A percentile compares a stretch with the other conserved stretches of the same genome.
Evolutionary conservation across 352 stramenopile genomes (phyloP).

Genomic region (Globisporangium emineosum): DNA sequence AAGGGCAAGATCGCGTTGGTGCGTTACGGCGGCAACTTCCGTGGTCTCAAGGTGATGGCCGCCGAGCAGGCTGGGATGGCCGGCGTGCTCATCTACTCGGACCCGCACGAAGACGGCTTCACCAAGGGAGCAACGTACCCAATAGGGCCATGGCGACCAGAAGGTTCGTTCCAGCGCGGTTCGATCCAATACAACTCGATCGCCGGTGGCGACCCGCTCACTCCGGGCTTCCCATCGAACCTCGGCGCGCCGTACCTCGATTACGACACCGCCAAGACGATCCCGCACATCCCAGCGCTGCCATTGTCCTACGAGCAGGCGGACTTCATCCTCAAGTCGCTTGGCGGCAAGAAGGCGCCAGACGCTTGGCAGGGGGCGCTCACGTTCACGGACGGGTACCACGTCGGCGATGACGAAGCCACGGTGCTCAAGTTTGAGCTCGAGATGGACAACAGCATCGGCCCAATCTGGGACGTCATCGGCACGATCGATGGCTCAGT

Average conservation of each 20-base stretch:
- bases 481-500: slow-evolving; percentile 65
- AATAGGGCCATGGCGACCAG: slow-evolving; percentile 72
- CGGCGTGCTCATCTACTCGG: slow-evolving; percentile 87
- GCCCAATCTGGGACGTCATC: slow-evolving; percentile 87
- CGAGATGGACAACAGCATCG: slow-evolving; percentile 72
- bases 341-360: slow-evolving; percentile 58
- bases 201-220: slow-evolving; percentile 66
- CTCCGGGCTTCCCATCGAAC: slow-evolving; percentile 42
- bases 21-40: slow-evolving; percentile 79
- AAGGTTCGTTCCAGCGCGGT: slow-evolving; percentile 81
- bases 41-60: slow-evolving; percentile 83
- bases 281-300: slow-evolving; percentile 65
- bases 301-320: slow-evolving; percentile 84
- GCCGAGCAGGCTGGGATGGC: slow-evolving; percentile 70
- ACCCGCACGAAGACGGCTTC: slow-evolving; percentile 86
- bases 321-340: slow-evolving; percentile 57
- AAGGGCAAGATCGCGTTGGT: slow-evolving; percentile 81
- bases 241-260: slow-evolving; percentile 33
- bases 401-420: slow-evolving; percentile 60
- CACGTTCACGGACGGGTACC: slow-evolving; percentile 56
- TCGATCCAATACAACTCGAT: slow-evolving; percentile 83
- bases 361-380: slow-evolving; percentile 63
- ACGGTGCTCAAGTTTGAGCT: slow-evolving; percentile 66
- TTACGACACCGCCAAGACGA: slow-evolving; percentile 46
- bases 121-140: slow-evolving; percentile 62